Percentiles rank a stretch among this genome's conserved stretches.
Conservation (phyloP, 2,329 filamentous ascomycete species). For the Pseudogymnoascus sp. region DNA sequence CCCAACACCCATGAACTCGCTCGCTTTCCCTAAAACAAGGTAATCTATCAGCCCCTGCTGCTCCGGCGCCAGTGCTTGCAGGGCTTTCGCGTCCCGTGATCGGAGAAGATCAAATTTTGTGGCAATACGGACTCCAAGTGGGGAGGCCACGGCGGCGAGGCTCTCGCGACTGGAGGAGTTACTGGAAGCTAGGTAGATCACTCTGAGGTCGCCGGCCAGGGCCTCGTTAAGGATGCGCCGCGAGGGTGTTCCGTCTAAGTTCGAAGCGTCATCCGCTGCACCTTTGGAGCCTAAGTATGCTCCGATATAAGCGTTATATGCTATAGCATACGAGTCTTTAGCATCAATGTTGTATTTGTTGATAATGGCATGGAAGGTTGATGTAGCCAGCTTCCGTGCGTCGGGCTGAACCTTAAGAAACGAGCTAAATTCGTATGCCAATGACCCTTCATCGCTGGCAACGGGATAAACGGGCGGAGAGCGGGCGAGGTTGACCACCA, state of each 20-base stretch:
- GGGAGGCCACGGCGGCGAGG: slow-evolving; percentile 33
- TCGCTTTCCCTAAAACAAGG: slow-evolving; percentile 39
- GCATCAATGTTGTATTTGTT: slow-evolving; percentile 24
- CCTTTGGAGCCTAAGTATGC: slow-evolving; percentile 33
- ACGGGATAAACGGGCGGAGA: slow-evolving; percentile 34
- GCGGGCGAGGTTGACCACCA: slow-evolving; percentile 22
- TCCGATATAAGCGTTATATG: slow-evolving; percentile 22
- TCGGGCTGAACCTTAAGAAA: slow-evolving; percentile 30
- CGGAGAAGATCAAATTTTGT: slow-evolving; percentile 38
- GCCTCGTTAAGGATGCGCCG: slow-evolving; percentile 33
- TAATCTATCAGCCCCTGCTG: slow-evolving; percentile 45
- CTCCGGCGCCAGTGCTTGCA: slow-evolving; percentile 37
- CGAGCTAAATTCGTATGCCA: slow-evolving; percentile 34
- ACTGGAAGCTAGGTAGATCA: slow-evolving; percentile 40
- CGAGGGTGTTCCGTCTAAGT: slow-evolving; percentile 27
- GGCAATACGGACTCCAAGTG: slow-evolving; percentile 33
- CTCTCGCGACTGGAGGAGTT: slow-evolving; percentile 31
- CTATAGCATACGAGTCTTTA: slow-evolving; percentile 24
- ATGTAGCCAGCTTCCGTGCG: slow-evolving; percentile 27
- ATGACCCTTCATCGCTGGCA: slow-evolving; percentile 29
- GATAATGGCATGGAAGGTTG: slow-evolving; percentile 27
- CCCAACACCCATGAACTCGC: slow-evolving; percentile 37
- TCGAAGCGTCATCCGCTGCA: slow-evolving; percentile 29
- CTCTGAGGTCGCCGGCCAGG: slow-evolving; percentile 20
- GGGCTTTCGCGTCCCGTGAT: slow-evolving; percentile 26